Percentiles rank a stretch among this genome's conserved stretches.
phyloP scores from a whole-genome alignment of 1,284 basidiomycete species.

The Irpex sp. region DNA sequence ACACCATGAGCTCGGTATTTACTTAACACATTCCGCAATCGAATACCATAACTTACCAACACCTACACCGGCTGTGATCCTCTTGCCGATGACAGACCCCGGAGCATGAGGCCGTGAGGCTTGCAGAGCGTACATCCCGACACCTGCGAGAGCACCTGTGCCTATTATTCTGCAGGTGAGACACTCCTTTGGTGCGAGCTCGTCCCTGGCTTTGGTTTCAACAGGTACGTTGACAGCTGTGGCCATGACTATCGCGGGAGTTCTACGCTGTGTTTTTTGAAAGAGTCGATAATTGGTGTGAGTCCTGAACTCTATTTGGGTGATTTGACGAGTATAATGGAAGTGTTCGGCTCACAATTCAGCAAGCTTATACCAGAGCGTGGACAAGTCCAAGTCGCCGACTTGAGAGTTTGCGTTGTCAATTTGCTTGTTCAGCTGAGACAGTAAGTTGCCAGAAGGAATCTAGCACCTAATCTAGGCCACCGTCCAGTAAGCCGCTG shows the following conservation, averaged over 20 bases:
- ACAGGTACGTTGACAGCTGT: background rate
- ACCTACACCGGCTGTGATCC: conserved; percentile 34
- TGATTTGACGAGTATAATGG: background rate
- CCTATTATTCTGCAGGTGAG: conserved; percentile 34
- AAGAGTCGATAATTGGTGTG: background rate
- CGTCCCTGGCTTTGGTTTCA: background rate
- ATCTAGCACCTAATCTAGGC: background rate
- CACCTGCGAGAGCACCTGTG: conserved; percentile 29
- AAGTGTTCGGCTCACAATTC: background rate
- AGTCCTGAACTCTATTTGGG: too few relatives aligned
- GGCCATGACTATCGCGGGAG: background rate
- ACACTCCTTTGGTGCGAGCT: conserved; percentile 29
- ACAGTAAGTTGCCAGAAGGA: background rate
- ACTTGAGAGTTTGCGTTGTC: background rate
- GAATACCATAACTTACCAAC: conserved; percentile 23
- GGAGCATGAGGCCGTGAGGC: conserved; percentile 33
- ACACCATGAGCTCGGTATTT: background rate
- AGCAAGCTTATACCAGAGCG: background rate
- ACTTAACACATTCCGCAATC: background rate
- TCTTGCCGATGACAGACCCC: conserved; percentile 31
- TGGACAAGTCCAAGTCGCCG: background rate
- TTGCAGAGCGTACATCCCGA: conserved; percentile 32
- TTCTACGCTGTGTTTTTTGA: background rate
- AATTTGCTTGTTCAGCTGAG: background rate
- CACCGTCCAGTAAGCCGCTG: background rate